phyloP scores from a whole-genome alignment of 805 yeast species.

The Kluyveromyces nonfermentans region DNA sequence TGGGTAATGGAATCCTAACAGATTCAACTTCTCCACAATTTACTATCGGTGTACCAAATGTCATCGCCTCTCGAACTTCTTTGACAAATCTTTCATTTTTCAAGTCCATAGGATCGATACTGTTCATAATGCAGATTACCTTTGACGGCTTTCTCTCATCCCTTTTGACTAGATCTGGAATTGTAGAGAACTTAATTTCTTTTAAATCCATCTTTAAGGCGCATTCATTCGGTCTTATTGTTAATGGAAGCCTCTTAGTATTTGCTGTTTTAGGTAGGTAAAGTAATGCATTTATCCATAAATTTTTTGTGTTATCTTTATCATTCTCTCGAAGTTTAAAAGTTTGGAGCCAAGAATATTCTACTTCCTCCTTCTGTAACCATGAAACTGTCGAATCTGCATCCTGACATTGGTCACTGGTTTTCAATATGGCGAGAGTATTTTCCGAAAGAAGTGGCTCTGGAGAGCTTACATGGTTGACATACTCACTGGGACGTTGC shows the following conservation, averaged over 20 bases:
- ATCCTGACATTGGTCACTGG: constrained; percentile 1
- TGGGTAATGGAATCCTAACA: constrained; percentile 54
- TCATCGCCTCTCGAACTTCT: constrained; percentile 45
- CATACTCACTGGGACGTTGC: constrained; percentile 21
- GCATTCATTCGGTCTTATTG: constrained; percentile 19
- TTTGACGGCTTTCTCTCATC: constrained; percentile 23
- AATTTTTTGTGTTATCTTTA: constrained; percentile 1
- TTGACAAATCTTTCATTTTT: constrained; percentile 39
- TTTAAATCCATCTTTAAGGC: constrained; percentile 13
- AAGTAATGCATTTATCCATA: constrained; percentile 22
- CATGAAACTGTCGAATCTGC: constrained; percentile 7
- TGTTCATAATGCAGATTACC: constrained; percentile 59
- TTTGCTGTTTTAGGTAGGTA: constrained; percentile 10
- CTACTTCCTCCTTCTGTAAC: constrained; percentile 7
- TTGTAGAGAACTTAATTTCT: constrained; percentile 27
- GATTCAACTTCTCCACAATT: constrained; percentile 38
- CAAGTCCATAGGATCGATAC: constrained; percentile 56
- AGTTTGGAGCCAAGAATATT: constrained; percentile 4
- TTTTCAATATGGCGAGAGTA: not conserved
- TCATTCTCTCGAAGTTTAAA: constrained; percentile 2
- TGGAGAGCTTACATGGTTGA: constrained; percentile 13
- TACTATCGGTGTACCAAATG: constrained; percentile 29
- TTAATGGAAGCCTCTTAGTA: not conserved
- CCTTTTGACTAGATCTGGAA: constrained; percentile 30
- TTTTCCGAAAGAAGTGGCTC: constrained; percentile 12